Evolutionary conservation across 2,329 filamentous ascomycete species (phyloP), one percentile per base, ranked within the genome.

Genomic region (Ceratocystis diversiconidia): DNA sequence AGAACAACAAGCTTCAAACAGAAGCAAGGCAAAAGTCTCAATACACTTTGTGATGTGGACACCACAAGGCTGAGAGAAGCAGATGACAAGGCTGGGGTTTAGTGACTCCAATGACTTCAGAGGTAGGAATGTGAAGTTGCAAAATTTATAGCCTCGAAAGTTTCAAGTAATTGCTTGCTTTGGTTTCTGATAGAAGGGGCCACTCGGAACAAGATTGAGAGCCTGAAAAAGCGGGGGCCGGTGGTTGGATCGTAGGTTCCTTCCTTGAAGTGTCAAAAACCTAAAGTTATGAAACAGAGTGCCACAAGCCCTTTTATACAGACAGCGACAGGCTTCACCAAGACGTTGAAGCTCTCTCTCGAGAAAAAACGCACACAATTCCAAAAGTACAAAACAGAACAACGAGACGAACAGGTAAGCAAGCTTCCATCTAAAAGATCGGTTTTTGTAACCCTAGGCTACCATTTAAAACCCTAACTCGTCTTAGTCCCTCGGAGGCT

Each of bases 1-100:
- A 32, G 55, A 30, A 59, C 55, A 59, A n/a, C 55, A 59, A 36
- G 55, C 55, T 59, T 36, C 55, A 59, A 59, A 36, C 55, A 59
- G 30, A 30, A 36, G 55, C 28, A 36, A 59, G 36, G 55, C 55
- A 59, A 59, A 59, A 59, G 55, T 59, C 55, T 36, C 7, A 3
- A 59, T 59, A 59, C 55, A 59, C 52, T 59, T 41, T 59, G 52
- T n/a, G 25, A 59, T 59, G 25, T 36, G 52, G 28, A 59, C 7
- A n/a, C 55, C 55, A 36, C 55, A 59, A 59, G 55, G 55, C 55
- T 59, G 30, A 36, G 55, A n/a, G 28, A 30, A 28, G 25, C 22
- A 17, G 52, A 57, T 15, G 6, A 7, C 7, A 36, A 59, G 17
- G 55, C 55, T 59, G 28, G 32, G 48, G 15, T 28, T 52, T 15